phyloP scores from a whole-genome alignment of 495 filamentous ascomycete species.

The Trichoderma orchidacearum region DNA sequence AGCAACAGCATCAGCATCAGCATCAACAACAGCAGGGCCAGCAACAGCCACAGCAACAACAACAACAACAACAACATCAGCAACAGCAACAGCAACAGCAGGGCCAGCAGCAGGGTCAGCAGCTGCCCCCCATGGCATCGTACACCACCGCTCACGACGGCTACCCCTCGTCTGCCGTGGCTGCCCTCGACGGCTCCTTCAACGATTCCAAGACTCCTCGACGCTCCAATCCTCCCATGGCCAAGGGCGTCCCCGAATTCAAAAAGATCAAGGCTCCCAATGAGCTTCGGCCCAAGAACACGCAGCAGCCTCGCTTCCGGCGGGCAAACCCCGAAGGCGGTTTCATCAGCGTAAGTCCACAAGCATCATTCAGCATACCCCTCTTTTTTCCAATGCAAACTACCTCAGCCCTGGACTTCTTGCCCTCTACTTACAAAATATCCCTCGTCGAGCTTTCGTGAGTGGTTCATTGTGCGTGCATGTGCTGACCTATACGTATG shows the following conservation, averaged over 20 bases:
- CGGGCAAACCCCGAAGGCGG: slow-evolving; percentile 94
- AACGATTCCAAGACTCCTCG: slow-evolving; percentile 64
- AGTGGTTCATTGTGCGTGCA: too few species aligned
- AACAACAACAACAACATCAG: too few species aligned
- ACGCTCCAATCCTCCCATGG: slow-evolving; percentile 30
- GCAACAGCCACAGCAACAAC: too few species aligned
- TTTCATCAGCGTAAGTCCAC: slow-evolving; percentile 79
- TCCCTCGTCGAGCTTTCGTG: too few species aligned
- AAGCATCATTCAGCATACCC: neutral
- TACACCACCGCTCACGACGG: slow-evolving; percentile 43
- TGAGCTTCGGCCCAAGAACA: slow-evolving; percentile 73
- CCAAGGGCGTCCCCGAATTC: slow-evolving; percentile 77
- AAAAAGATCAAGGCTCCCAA: slow-evolving; percentile 55
- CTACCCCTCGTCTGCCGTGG: slow-evolving; percentile 56
- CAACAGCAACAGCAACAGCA: too few species aligned
- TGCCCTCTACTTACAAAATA: too few species aligned
- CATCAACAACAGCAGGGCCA: too few species aligned
- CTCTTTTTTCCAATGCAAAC: slow-evolving; percentile 5
- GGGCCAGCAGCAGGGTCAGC: slow-evolving; percentile 28
- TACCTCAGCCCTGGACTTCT: too few species aligned
- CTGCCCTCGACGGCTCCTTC: slow-evolving; percentile 58
- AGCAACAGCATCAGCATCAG: too few species aligned
- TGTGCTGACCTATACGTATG: too few species aligned
- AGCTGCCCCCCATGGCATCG: slow-evolving; percentile 60
- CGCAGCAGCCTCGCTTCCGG: slow-evolving; percentile 76